Evolutionary conservation across 805 yeast species (phyloP), one percentile per base, ranked within the genome.

Genomic region (Nakazawaea pomicola): DNA sequence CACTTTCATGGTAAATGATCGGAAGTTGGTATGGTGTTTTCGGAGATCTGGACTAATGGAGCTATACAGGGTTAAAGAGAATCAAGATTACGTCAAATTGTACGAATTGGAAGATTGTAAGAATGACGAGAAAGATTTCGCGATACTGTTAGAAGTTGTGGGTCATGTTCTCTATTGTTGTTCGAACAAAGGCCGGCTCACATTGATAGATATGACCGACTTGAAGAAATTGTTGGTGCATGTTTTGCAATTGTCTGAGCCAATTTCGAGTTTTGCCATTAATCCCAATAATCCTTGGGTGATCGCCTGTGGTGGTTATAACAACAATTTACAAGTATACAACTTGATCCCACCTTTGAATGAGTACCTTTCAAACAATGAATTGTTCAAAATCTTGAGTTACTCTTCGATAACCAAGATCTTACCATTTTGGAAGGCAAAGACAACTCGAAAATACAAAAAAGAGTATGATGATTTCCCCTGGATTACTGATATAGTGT

Each of bases 401-500:
- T 33, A 34, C 20, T 29, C 38, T n/a, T 23, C 37, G 3, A 28
- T 39, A 3, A 49, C 47, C 29, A 48, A 46, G 32, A 43, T 53
- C 5, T 41, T 47, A 38, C 59, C 58, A 4, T 35, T 43, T 14
- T 55, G 50, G 49, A 53, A 48, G 34, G 55, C 54, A 4, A 41
- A 47, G 12, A 33, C 36, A 6, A 17, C 32, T 23, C 29, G 37
- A 29, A 40, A 40, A 47, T 14, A 29, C 10, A 8, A 10, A 8
- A 23, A 23, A 11, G 33, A 23, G 19, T 34, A 32, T 12, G 53
- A 50, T 4, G 57, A 54, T 4, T 55, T 56, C 39, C 45, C 52
- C 3, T 56, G 61, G 61, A 43, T 54, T 24, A 53, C 55, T 21
- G 57, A 52, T 17, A 58, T 54, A 4, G 41, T 46, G 2, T 44